A percentile compares a stretch with the other conserved stretches of the same genome.
Conservation (phyloP, 257 asterid genomes). For the Petunia secreta region DNA sequence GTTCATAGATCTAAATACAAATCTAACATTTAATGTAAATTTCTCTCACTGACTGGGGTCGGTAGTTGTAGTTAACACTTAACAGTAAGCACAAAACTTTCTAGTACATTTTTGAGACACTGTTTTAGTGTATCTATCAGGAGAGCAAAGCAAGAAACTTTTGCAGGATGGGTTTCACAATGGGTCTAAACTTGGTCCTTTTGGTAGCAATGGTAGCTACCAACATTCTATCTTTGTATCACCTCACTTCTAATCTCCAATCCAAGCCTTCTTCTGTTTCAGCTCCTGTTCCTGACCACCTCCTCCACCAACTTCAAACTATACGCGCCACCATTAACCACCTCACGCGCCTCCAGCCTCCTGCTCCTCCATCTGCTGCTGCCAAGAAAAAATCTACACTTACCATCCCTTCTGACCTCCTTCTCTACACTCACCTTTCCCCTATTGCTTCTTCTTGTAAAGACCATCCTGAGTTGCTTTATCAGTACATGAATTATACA, state of each 20-base stretch:
- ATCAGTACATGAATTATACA: conserved; percentile 85
- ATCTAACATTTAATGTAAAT: neutral
- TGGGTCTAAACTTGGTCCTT: conserved; percentile 84
- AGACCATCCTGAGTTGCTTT: conserved; percentile 74
- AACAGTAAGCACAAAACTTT: conserved; percentile 4
- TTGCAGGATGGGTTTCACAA: conserved; percentile 69
- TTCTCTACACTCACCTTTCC: conserved; percentile 71
- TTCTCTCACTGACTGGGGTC: neutral
- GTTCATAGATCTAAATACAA: conserved; percentile 11
- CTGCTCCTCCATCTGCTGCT: conserved; percentile 37
- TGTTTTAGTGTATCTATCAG: conserved; percentile 17
- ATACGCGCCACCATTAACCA: conserved; percentile 95
- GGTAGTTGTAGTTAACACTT: conserved; percentile 8
- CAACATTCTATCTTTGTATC: conserved; percentile 95
- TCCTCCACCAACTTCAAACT: conserved; percentile 90
- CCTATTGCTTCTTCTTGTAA: conserved; percentile 92
- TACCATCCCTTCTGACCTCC: conserved; percentile 82
- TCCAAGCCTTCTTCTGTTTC: conserved; percentile 60
- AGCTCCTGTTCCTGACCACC: conserved; percentile 86
- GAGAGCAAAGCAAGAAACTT: conserved; percentile 23
- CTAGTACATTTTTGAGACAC: conserved; percentile 7
- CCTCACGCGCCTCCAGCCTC: conserved; percentile 78
- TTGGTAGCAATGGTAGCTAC: conserved; percentile 94
- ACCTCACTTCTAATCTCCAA: conserved; percentile 86
- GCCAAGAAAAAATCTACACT: conserved; percentile 39